Evolutionary conservation across 2,329 filamentous ascomycete species (phyloP), one percentile per base, ranked within the genome.

Genomic region (Claviceps sp.): DNA sequence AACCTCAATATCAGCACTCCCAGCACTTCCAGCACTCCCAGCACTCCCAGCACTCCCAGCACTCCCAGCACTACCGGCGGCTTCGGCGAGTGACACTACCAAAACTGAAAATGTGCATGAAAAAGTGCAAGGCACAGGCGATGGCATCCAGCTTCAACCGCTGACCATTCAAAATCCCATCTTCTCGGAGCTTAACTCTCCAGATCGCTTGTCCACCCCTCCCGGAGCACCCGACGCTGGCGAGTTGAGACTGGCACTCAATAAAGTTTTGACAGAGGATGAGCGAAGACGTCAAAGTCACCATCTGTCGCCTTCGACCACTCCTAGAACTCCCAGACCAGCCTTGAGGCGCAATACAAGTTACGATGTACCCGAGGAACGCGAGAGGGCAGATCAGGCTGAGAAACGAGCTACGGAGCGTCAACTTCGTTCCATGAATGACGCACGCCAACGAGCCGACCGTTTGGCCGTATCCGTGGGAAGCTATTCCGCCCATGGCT

Each of bases 311-410:
- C 42, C 55, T 39, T 47, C 37, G 48, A 13, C 49, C 42, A 47
- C 50, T 14, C 57, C 54, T 22, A 55, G 54, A 51, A 50, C 57
- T 8, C 67, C 67, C 11, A 63, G 67, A 43, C 69, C 69, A 23
- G 69, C 65, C 11, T 57, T 71, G n/a, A 62, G 68, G 55, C 66
- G 69, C 42, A 71, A 70, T 56, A 71, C 69, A 43, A 71, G 69
- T 56, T 71, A 71, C 51, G 66, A 71, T 52, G 68, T 59, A 13
- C 68, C 68, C 1, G 61, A 65, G 56, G 69, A 71, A 58, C 60
- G 66, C 9, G 62, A 71, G 54, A 63, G 61, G 55, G 69, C 69
- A 26, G 69, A 71, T 52, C 59, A 61, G 40, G 68, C 69, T 9
- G 69, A 71, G 58, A 60, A 64, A 39, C 59, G 55, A 49, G 62